Evolutionary conservation across 192 early-diverging fungal species (phyloP).

Genomic region (Coemansia sp.): DNA sequence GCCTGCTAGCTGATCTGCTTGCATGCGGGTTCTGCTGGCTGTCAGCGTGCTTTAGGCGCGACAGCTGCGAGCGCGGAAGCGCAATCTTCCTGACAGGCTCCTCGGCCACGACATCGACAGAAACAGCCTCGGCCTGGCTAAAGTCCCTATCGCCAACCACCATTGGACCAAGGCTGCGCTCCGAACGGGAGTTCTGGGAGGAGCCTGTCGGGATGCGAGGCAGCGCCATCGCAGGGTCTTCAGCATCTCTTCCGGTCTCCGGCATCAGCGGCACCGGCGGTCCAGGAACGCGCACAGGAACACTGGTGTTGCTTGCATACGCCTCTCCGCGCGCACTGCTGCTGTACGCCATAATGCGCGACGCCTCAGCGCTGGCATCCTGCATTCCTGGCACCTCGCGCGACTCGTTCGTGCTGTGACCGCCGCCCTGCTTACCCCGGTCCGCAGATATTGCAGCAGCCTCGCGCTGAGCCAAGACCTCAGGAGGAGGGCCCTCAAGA

Average conservation of each 20-base stretch:
- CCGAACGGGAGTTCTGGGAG: background rate
- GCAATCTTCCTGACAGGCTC: conserved; percentile 23
- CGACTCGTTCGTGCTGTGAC: conserved; percentile 9
- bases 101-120: background rate
- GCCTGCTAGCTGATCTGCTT: background rate
- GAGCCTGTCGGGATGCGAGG: background rate
- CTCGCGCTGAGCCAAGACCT: conserved; percentile 20
- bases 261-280: background rate
- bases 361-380: conserved; percentile 37
- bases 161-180: too few relatives aligned
- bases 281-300: background rate
- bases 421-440: background rate
- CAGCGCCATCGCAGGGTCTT: too few relatives aligned
- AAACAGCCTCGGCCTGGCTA: background rate
- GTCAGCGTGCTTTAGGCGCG: conserved; percentile 9
- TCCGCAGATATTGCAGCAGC: conserved; percentile 8
- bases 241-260: background rate
- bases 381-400: conserved; percentile 38
- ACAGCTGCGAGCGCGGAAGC: conserved; percentile 19
- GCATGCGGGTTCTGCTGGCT: background rate
- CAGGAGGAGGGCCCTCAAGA: conserved; percentile 43
- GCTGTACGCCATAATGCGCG: conserved; percentile 11
- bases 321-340: conserved; percentile 5
- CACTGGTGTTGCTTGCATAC: background rate
- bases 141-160: too few relatives aligned